Conservation (phyloP, 2,329 filamentous ascomycete genomes). For the Trichoderma semiorbis region DNA sequence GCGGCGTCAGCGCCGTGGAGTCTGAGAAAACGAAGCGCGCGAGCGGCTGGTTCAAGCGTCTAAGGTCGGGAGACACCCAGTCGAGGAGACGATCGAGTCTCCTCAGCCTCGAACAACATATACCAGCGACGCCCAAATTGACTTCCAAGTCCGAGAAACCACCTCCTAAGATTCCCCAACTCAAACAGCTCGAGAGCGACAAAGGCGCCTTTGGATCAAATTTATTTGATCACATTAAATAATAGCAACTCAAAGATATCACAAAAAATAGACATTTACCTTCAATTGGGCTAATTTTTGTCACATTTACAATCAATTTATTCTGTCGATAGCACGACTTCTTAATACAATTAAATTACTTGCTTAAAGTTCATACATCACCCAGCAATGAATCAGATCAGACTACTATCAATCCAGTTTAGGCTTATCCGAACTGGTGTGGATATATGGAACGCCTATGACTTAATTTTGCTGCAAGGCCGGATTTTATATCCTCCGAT, state of each 20-base stretch:
- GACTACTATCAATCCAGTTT: not conserved
- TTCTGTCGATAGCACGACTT: not conserved
- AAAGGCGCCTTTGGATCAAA: constrained; percentile 48
- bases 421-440: not conserved
- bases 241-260: constrained; percentile 17
- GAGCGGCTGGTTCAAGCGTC: constrained; percentile 58
- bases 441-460: not conserved
- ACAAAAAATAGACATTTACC: not conserved
- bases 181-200: constrained; percentile 50
- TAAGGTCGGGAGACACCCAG: constrained; percentile 43
- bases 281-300: not conserved
- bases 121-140: constrained; percentile 31
- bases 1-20: constrained; percentile 46
- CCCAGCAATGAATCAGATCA: not conserved
- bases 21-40: constrained; percentile 51
- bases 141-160: constrained; percentile 47
- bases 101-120: constrained; percentile 36
- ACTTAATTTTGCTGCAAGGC: not conserved
- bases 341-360: not conserved
- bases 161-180: constrained; percentile 59
- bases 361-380: not conserved
- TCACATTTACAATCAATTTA: not conserved
- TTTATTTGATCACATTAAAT: constrained; percentile 59
- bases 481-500: constrained; percentile 13
- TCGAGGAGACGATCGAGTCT: constrained; percentile 30